Conservation (phyloP, 352 stramenopile species). For the Globisporangium heterothallicum region DNA sequence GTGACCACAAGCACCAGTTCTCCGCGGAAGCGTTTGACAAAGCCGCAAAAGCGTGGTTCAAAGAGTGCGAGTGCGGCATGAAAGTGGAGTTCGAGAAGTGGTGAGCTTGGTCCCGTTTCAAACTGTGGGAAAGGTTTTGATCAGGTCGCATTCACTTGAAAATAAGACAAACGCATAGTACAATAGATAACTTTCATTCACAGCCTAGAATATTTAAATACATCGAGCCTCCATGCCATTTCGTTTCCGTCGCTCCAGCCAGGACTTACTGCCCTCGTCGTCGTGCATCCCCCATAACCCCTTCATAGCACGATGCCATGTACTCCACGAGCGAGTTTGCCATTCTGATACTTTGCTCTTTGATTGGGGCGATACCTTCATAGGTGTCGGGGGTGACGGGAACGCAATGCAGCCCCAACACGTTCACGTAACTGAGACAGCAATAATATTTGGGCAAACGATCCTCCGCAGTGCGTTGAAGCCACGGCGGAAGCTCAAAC, state of each 20-base stretch:
- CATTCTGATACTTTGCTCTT: slow-evolving; percentile 32
- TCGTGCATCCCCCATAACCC: slow-evolving; percentile 34
- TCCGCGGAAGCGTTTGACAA: slow-evolving; percentile 30
- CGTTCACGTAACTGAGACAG: slow-evolving; percentile 75
- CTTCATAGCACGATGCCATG: slow-evolving; percentile 58
- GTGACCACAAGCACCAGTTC: slow-evolving; percentile 62
- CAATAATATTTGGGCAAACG: slow-evolving; percentile 69
- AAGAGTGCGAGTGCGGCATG: slow-evolving; percentile 54
- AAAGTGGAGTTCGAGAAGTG: slow-evolving; percentile 70
- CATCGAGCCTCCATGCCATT: neutral
- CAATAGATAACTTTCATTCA: slow-evolving; percentile 7
- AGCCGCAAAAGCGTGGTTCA: slow-evolving; percentile 34
- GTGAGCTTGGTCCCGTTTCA: slow-evolving; percentile 21
- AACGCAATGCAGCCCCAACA: slow-evolving; percentile 37
- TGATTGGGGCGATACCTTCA: slow-evolving; percentile 15
- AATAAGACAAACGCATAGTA: neutral
- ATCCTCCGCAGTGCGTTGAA: slow-evolving; percentile 37
- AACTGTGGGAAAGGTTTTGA: neutral
- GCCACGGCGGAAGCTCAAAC: slow-evolving; percentile 52
- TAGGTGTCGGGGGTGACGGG: slow-evolving; percentile 6
- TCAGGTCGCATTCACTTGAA: neutral
- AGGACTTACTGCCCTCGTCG: slow-evolving; percentile 32
- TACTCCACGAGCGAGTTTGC: slow-evolving; percentile 48
- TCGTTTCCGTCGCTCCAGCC: neutral
- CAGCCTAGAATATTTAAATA: slow-evolving; percentile 15